Conservation (phyloP, 495 filamentous ascomycete genomes). For the Penicillium waksmanii region DNA sequence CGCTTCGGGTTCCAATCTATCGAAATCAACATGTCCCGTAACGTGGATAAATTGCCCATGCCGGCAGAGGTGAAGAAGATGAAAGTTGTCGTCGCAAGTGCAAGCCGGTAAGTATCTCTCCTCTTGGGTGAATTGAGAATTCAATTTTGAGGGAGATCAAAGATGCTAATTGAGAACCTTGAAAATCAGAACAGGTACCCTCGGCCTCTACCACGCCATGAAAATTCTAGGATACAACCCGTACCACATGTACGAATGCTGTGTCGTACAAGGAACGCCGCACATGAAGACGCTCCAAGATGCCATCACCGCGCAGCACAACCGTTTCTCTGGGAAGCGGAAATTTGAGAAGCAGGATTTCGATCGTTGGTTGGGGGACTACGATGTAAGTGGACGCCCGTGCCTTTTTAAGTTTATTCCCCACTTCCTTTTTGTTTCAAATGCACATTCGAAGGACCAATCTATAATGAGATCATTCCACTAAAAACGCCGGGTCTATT, state of each 20-base stretch:
- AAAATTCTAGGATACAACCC: constrained; percentile 28
- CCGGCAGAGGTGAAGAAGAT: constrained; percentile 15
- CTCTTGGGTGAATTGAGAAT: not conserved
- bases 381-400: constrained; percentile 18
- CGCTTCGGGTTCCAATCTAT: not conserved
- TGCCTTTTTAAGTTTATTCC: not conserved
- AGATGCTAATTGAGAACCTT: not conserved
- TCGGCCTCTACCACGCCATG: constrained; percentile 28
- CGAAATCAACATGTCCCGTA: constrained; percentile 19
- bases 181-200: constrained; percentile 24
- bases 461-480: no score
- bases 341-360: constrained; percentile 19
- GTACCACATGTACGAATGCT: constrained; percentile 28
- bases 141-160: no score
- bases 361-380: constrained; percentile 28
- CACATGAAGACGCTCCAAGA: constrained; percentile 28
- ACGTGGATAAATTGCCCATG: constrained; percentile 19
- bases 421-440: no score
- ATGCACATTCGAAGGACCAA: no score
- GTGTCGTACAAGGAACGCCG: constrained; percentile 3
- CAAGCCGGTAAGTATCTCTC: constrained; percentile 21
- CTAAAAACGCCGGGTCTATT: no score
- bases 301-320: constrained; percentile 18
- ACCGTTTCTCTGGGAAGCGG: constrained; percentile 23
- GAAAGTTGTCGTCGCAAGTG: constrained; percentile 29